Base-by-base conservation (phyloP, 2,329 filamentous ascomycete species). In the Trichoderma oligosporum region DNA sequence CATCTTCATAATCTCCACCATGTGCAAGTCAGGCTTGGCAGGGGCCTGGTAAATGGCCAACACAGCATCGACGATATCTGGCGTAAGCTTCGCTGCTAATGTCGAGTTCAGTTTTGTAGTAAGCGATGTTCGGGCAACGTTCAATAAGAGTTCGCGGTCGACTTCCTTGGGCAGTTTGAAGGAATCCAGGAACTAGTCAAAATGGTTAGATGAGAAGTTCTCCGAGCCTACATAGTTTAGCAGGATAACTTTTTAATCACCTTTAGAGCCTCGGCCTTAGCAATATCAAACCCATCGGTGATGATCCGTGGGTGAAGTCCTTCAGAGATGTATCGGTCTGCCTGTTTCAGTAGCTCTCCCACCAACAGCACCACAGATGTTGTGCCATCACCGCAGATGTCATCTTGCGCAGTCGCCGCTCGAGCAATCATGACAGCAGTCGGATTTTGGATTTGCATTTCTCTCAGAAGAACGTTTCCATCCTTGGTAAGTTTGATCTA, bases 1-100 rank as follows among this genome's bases (percentile, higher is more conserved):
- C 93, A 99, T 97, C 73, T 96, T 97, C 94, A 99, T 99, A 68
- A 99, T 97, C 76, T 99, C 94, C 64, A 99, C 83, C 94, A 99
- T 99, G 79, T 97, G 93, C 69, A 99, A 76, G 76, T 99, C 94
- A 57, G 95, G 95, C 78, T 97, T 97, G 61, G 84, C 85, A 24
- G 90, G 90, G 16, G 89, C 79, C 72, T 91, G 83, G 79, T 97
- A 92, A 72, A 99, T 99, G 63, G 94, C 84, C 57, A 99, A 85
- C 46, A 99, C 94, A 59, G 94, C 89, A 71, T 99, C 94, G 68
- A 97, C 94, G 68, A 99, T 96, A 67, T 91, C 89, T 58, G 94
- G 91, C 0, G 92, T 97, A 61, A 99, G 85, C 72, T 92, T 89
- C 71, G 92, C 86, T 48, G 94, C 94, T 60, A 99, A 85, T 35